These are phyloP conservation scores for Entomortierella parvispora DNA, from an alignment of 192 early-diverging fungal species.

Conservation along the genomic window DNA sequence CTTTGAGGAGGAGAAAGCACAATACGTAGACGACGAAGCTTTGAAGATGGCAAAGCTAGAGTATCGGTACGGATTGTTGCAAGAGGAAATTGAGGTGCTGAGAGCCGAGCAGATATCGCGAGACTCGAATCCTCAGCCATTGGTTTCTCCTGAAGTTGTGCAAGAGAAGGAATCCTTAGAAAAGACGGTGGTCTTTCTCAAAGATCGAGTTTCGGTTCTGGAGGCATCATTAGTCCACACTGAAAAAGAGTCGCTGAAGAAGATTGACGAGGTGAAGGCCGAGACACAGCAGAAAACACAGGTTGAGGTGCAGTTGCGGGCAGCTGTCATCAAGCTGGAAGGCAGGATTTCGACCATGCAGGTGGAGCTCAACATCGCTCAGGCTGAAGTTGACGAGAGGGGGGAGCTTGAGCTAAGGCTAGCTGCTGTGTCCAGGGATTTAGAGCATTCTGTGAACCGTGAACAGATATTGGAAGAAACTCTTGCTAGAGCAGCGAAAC, in stretches of 20 bases:
- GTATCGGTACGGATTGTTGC: conserved; percentile 12
- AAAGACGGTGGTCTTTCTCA: too few species aligned
- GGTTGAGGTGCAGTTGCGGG: background rate
- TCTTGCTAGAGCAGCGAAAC: too few species aligned
- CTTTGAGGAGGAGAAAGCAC: conserved; percentile 39
- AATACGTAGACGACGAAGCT: conserved; percentile 38
- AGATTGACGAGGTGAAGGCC: too few species aligned
- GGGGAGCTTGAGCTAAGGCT: too few species aligned
- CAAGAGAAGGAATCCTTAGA: too few species aligned
- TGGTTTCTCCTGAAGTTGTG: background rate
- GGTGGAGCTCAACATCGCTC: background rate
- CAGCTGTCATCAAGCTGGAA: background rate
- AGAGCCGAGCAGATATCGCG: background rate
- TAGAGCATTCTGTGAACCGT: too few species aligned
- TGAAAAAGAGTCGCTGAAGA: too few species aligned
- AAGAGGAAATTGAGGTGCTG: conserved; percentile 14
- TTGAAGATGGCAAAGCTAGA: conserved; percentile 33
- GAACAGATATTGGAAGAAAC: too few species aligned
- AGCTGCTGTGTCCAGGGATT: too few species aligned
- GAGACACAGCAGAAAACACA: too few species aligned
- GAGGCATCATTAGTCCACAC: too few species aligned
- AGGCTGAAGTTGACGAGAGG: background rate
- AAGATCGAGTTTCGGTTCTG: too few species aligned
- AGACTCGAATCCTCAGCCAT: background rate
- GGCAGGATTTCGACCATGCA: background rate